Conservation (phyloP, 306 rosid species). For the Casuarina equisetifolia region DNA sequence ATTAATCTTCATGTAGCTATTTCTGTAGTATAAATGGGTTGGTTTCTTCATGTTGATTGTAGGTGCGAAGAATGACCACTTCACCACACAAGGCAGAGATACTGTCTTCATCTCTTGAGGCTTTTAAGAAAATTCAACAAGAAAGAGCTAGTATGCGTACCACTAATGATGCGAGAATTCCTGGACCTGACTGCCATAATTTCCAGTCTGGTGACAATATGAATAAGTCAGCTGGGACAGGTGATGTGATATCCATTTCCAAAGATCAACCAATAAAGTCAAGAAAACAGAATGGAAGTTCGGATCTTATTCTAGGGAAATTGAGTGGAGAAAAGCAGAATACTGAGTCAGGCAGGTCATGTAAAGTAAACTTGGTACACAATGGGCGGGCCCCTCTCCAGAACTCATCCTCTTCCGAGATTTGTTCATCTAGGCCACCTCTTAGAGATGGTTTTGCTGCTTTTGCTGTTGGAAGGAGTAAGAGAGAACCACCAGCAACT, state of each 20-base stretch:
- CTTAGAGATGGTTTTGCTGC: constrained; percentile 45
- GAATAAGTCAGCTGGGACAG: constrained; percentile 31
- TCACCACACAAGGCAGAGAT: constrained; percentile 98
- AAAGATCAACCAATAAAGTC: constrained; percentile 42
- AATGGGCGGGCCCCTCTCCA: constrained; percentile 45
- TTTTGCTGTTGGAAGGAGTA: constrained; percentile 54
- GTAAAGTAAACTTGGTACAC: constrained; percentile 41
- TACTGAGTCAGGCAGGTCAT: constrained; percentile 37
- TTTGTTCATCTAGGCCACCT: constrained; percentile 55
- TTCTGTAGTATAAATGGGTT: constrained; percentile 32
- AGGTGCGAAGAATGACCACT: constrained; percentile 97
- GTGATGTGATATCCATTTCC: constrained; percentile 33
- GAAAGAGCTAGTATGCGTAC: constrained; percentile 67
- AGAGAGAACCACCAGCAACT: constrained; percentile 59
- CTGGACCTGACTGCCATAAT: constrained; percentile 39
- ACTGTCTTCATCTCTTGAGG: constrained; percentile 93
- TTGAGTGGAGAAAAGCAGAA: constrained; percentile 39
- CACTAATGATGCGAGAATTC: constrained; percentile 40
- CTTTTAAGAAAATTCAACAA: constrained; percentile 89
- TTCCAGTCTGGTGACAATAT: constrained; percentile 41
- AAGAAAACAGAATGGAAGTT: constrained; percentile 44
- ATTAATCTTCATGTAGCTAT: neutral
- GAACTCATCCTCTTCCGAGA: constrained; percentile 36
- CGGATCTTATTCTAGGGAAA: constrained; percentile 40
- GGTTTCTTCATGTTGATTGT: constrained; percentile 39